phyloP scores from a whole-genome alignment of 495 filamentous ascomycete species.

The Platismatia glauca region DNA sequence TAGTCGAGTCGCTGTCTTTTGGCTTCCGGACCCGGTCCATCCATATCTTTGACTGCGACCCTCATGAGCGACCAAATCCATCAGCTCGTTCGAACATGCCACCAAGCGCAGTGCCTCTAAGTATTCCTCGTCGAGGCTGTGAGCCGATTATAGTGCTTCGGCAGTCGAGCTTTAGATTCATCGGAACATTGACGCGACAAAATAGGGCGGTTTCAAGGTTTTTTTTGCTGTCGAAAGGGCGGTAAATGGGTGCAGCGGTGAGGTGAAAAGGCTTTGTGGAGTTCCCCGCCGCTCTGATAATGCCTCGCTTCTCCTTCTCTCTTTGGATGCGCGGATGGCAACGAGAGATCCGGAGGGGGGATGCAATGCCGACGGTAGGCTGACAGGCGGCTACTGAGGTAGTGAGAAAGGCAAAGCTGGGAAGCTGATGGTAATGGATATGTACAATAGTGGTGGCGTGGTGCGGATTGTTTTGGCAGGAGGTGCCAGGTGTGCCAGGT shows the following conservation, averaged over 20 bases:
- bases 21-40: conserved; percentile 22
- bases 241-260: neutral
- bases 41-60: conserved; percentile 21
- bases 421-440: neutral
- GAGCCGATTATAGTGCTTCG: neutral
- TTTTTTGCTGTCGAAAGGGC: neutral
- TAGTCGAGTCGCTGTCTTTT: conserved; percentile 25
- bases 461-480: neutral
- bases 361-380: neutral
- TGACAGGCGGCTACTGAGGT: conserved; percentile 1
- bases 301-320: neutral
- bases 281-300: neutral
- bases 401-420: neutral
- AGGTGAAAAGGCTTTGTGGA: neutral
- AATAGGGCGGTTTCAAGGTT: neutral
- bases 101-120: conserved; percentile 9
- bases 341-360: neutral
- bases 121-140: conserved; percentile 6
- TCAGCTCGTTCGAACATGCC: conserved; percentile 15
- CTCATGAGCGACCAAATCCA: conserved; percentile 16
- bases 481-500: neutral
- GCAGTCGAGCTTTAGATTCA: conserved; percentile 4
- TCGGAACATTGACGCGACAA: neutral
- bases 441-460: neutral
- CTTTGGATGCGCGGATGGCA: neutral